Base-by-base conservation (phyloP, 202 grass and related monocot genomes). In the Brachypodium distachyon region DNA sequence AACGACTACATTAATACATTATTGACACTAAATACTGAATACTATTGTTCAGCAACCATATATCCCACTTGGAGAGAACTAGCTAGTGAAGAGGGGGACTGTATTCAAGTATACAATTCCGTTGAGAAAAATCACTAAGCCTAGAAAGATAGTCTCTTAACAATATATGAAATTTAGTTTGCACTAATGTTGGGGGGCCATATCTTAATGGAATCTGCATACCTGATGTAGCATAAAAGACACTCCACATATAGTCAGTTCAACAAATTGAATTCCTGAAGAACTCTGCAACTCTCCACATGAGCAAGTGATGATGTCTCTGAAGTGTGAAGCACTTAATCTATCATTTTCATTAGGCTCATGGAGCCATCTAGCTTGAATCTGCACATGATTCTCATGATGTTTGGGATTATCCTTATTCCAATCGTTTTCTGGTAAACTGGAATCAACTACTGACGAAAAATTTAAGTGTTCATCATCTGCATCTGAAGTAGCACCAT, bases 171-270 rank as follows among this genome's bases (percentile, higher is more conserved):
- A 81, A 34, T 71, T 38, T 55, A 40, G 6, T 17, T 74, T 1
- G 29, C 26, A 26, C 12, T 54, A 17, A 46, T 72, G 16, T 68
- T 68, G n/a, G 4, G 6, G 4, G 21, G 6, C 13, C 7, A 7
- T 4, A 33, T 55, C 7, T 38, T 60, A 27, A 26, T 48, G 18
- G 43, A 64, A 34, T 68, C 14, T 34, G 23, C 61, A 74, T 89
- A 90, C 96, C 91, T 96, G 96, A 85, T 99, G 96, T 70, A 96
- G 81, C 96, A 99, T 99, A 76, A 99, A 96, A 49, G 96, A 99
- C 89, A 85, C 85, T 42, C 96, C 96, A 6, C 89, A 93, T 73
- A 96, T 87, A 26, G 65, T 90, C 63, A 99, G 56, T 80, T 96
- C 92, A 40, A 99, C 87, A 87, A 90, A 93, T 29, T 85, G 86